Evolutionary conservation across 805 yeast species (phyloP), one percentile per base, ranked within the genome.

Genomic region (Komagataella kurtzmanii): DNA sequence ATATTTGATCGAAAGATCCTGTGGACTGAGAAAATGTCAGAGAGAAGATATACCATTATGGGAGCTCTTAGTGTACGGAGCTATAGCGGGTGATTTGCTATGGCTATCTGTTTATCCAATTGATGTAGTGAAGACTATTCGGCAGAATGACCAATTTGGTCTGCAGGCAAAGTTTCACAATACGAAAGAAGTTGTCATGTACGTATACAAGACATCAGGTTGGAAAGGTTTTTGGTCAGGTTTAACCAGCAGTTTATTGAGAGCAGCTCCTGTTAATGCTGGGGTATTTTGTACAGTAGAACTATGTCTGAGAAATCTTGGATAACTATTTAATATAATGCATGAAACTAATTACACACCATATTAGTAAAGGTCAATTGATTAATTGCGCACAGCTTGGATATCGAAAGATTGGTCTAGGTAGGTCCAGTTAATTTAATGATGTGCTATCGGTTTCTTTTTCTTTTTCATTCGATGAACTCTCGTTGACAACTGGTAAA

Each of bases 231-330:
- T 91, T 61, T 86, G 86, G 69, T 83, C 83, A 68, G 99, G 99
- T 1, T 90, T 93, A 63, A 67, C 80, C 17, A 97, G 98, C 44
- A 90, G 98, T 0, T 79, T 93, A 56, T 70, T 93, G 56, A 83
- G 99, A 69, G 98, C 99, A 49, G 96, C 96, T 3, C 99, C 99
- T 1, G 99, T 95, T 3, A 93, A 93, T 64, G 99, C 96, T 46
- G 96, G 95, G 24, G 93, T 99, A 0, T 95, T 93, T 69, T 84
- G 88, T 47, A 89, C 95, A 2, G 93, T 93, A 65, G 99, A 93
- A 67, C 68, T 85, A 49, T 86, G 96, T 3, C 84, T 90, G 85
- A 80, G 96, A 68, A 58, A 72, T 24, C 62, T 79, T 47, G 71
- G 65, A 53, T 74, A 30, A 10, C 23, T 21, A 21, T 21, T 21